These are phyloP conservation scores for Boletus edulis DNA, from an alignment of 768 basidiomycete species.

Conservation along the genomic window DNA sequence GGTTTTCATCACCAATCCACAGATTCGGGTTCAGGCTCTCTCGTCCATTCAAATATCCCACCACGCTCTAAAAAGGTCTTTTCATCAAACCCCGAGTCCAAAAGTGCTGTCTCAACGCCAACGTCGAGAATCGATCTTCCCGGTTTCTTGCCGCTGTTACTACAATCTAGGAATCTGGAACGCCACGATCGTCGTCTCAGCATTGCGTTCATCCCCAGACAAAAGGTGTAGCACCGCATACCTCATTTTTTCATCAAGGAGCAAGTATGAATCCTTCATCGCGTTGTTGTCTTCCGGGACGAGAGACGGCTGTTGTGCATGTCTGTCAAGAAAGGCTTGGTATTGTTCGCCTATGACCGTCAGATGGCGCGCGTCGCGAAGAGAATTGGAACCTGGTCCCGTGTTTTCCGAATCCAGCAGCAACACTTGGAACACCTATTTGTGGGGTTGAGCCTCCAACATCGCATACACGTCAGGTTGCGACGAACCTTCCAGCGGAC, in stretches of 20 bases:
- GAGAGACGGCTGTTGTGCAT: conserved; percentile 24
- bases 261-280: conserved; percentile 39
- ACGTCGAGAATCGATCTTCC: conserved; percentile 12
- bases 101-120: conserved; percentile 15
- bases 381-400: conserved; percentile 19
- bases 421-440: conserved; percentile 31
- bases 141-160: conserved; percentile 29
- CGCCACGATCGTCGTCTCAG: not conserved
- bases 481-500: conserved; percentile 35
- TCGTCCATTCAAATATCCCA: conserved; percentile 8
- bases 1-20: conserved; percentile 10
- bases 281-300: conserved; percentile 37
- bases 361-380: conserved; percentile 28
- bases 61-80: conserved; percentile 7
- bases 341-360: conserved; percentile 33
- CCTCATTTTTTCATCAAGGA: conserved; percentile 39
- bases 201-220: not conserved
- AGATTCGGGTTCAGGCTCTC: not conserved
- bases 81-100: conserved; percentile 16
- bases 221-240: not conserved
- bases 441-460: not conserved
- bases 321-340: conserved; percentile 32
- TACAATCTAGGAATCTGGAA: conserved; percentile 32
- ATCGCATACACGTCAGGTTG: too few species aligned
- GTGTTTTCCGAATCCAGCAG: conserved; percentile 31